Conservation (phyloP, 139 green algal species). For the Asterochloris sp. region DNA sequence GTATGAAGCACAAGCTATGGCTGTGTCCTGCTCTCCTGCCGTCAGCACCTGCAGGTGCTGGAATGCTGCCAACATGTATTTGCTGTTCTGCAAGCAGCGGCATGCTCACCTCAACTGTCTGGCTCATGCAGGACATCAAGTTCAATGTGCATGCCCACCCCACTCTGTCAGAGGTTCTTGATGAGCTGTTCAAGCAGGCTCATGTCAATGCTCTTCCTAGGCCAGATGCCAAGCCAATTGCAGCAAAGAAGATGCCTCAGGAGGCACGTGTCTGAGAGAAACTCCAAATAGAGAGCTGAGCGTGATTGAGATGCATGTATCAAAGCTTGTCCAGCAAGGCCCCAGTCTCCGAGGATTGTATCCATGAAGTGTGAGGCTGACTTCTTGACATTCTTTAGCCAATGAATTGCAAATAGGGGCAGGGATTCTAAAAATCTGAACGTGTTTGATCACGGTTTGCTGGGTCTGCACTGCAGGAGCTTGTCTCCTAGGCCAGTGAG, state of each 20-base stretch:
- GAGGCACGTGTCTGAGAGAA: not conserved
- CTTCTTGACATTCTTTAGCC: too few relatives aligned
- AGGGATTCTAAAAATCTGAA: too few relatives aligned
- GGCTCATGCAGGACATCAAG: conserved; percentile 82
- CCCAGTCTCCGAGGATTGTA: too few relatives aligned
- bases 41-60: not conserved
- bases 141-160: conserved; percentile 98
- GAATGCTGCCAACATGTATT: not conserved
- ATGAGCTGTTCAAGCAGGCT: conserved; percentile 92
- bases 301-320: not conserved
- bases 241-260: conserved; percentile 14
- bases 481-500: too few relatives aligned
- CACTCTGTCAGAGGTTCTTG: conserved; percentile 94
- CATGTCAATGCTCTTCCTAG: conserved; percentile 45
- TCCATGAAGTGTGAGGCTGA: too few relatives aligned
- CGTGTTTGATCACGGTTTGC: too few relatives aligned
- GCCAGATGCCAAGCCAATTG: conserved; percentile 6
- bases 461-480: too few relatives aligned
- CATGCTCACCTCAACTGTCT: not conserved
- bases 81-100: too few relatives aligned
- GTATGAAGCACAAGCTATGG: too few relatives aligned
- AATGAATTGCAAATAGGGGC: too few relatives aligned
- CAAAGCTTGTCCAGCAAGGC: too few relatives aligned
- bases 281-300: not conserved
- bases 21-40: too few relatives aligned